A percentile compares a stretch with the other conserved stretches of the same genome.
Evolutionary conservation across 2,329 filamentous ascomycete species (phyloP).

Genomic region (Monosporascus ibericus): DNA sequence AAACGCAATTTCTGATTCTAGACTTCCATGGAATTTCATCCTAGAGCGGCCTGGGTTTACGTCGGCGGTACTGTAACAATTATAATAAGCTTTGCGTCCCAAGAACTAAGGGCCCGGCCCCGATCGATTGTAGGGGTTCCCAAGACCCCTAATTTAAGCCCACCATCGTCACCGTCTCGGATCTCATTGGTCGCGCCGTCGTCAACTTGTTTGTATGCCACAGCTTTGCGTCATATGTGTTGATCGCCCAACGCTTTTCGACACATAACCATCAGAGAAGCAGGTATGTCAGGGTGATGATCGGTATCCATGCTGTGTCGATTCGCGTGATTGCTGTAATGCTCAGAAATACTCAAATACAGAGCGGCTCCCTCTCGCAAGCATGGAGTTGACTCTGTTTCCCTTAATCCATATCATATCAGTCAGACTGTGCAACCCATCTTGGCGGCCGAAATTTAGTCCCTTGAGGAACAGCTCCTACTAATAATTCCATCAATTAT

Average conservation of each 20-base stretch:
- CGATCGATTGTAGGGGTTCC: background rate
- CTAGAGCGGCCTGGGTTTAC: no score
- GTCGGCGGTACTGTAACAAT: no score
- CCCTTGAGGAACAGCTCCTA: no score
- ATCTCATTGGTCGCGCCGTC: background rate
- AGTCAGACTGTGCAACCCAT: no score
- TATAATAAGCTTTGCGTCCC: no score
- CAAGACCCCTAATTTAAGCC: background rate
- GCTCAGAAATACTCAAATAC: background rate
- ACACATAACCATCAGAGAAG: slow-evolving; percentile 6
- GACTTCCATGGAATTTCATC: no score
- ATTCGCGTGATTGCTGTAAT: background rate
- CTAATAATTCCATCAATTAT: no score
- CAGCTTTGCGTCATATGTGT: background rate
- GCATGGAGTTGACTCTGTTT: no score
- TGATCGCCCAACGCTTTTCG: background rate
- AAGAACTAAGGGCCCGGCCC: background rate
- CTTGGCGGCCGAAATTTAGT: no score
- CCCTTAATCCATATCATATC: no score
- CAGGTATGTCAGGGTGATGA: slow-evolving; percentile 16
- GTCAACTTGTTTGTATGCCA: background rate
- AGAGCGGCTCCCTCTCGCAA: background rate
- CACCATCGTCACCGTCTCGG: background rate
- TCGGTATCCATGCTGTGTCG: slow-evolving; percentile 6
- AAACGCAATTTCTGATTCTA: no score